Base-by-base conservation (phyloP, 305 asterid genomes). In the Fraxinus sp. region DNA sequence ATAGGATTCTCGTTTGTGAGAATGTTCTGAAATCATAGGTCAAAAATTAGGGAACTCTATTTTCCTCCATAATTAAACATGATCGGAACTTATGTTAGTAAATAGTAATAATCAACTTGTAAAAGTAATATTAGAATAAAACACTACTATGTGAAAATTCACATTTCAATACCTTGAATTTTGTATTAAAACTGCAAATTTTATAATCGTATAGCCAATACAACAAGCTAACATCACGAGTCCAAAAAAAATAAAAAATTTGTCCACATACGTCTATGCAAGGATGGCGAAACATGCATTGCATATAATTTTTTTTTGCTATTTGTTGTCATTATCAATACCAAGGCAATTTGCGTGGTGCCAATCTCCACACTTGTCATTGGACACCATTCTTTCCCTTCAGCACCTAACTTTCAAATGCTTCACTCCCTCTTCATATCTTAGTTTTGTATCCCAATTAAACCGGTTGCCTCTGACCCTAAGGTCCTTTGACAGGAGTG, bases 381-480 rank as follows among this genome's bases (percentile, higher is more conserved):
- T 94, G 0, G 97, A 86, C 36, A 94, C 90, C 98, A 94, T 95
- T 81, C 97, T 90, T 82, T 95, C 98, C 3, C 97, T 97, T 95
- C 99, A 8, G 93, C 98, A 93, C 39, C 78, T 87, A 0, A 94
- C 97, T 0, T 85, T 92, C 98, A 97, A 95, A 18, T 76, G 88
- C 68, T 91, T 97, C 0, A 66, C 35, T 22, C 97, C 97, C 55
- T 96, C 97, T 84, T 95, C 92, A 16, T 87, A 81, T 71, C 87
- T 93, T 91, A 90, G 71, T 6, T 84, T 90, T 1, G 83, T 87
- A 3, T 81, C 91, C 78, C 82, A 1, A 52, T 93, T 94, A 62
- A 90, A 55, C 36, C 94, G 91, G 9, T 62, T 68, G 2, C 93
- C 93, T 81, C 91, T 90, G 66, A 86, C 89, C 70, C 80, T 74